phyloP scores from a whole-genome alignment of 805 yeast genomes.

The Clavispora asparagi region DNA sequence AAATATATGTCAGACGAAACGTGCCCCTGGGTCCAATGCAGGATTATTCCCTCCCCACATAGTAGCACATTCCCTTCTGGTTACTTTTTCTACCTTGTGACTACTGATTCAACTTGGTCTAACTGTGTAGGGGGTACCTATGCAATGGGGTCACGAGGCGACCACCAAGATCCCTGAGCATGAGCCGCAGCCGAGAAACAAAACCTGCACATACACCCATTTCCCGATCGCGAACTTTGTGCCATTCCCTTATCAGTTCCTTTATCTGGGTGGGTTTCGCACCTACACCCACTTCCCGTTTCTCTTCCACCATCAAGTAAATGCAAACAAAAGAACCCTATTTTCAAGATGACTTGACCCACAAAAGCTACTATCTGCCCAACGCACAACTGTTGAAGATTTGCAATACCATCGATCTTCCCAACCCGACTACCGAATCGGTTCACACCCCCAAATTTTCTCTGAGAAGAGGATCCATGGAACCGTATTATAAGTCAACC shows the following conservation, averaged over 20 bases:
- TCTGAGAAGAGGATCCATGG: slow-evolving; percentile 13
- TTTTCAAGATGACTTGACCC: slow-evolving; percentile 10
- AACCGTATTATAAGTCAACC: slow-evolving; percentile 10
- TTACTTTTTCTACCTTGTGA: too few relatives aligned
- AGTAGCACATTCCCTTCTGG: too few relatives aligned
- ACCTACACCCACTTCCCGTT: background rate
- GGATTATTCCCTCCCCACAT: too few relatives aligned
- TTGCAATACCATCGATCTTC: slow-evolving; percentile 7
- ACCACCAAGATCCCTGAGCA: too few relatives aligned
- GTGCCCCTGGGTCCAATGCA: too few relatives aligned
- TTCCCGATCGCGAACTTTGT: background rate
- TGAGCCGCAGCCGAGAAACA: too few relatives aligned
- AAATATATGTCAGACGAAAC: too few relatives aligned
- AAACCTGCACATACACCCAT: too few relatives aligned
- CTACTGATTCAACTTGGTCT: too few relatives aligned
- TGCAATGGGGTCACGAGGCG: too few relatives aligned
- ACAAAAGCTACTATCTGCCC: slow-evolving; percentile 3
- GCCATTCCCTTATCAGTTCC: background rate
- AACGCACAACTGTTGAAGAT: slow-evolving; percentile 5
- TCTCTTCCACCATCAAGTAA: background rate
- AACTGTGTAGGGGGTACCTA: too few relatives aligned
- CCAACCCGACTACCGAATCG: background rate
- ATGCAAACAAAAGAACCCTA: slow-evolving; percentile 14
- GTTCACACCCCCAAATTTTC: background rate
- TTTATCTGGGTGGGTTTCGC: background rate